Percentiles rank a stretch among this genome's conserved stretches.
phyloP scores from a whole-genome alignment of 2,329 filamentous ascomycete genomes.

The Venturiaceae sp. region DNA sequence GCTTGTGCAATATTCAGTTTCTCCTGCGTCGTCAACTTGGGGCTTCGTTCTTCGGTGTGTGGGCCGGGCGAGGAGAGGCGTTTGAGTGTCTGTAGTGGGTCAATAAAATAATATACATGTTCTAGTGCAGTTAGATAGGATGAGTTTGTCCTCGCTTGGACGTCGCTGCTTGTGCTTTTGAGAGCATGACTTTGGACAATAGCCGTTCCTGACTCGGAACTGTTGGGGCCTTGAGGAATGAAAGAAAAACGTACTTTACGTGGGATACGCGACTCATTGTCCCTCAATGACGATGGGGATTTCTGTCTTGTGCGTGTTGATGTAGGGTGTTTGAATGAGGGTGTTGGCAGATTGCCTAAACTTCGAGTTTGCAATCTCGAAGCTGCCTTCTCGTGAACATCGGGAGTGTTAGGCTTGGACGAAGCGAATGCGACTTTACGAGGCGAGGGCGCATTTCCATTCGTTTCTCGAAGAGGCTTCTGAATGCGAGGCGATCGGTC shows the following conservation, averaged over 20 bases:
- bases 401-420: constrained; percentile 3
- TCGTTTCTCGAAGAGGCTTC: constrained; percentile 23
- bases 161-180: background rate
- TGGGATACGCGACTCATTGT: constrained; percentile 19
- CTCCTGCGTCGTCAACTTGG: constrained; percentile 34
- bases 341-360: background rate
- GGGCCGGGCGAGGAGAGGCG: constrained; percentile 25
- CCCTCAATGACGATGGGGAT: background rate
- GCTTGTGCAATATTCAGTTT: constrained; percentile 34
- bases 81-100: constrained; percentile 24
- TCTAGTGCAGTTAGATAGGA: background rate
- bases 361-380: background rate
- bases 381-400: background rate
- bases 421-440: constrained; percentile 26
- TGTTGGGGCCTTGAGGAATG: background rate
- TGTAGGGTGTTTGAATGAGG: background rate
- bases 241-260: constrained; percentile 24
- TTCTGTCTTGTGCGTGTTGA: background rate
- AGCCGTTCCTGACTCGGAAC: background rate
- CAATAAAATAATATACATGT: constrained; percentile 12
- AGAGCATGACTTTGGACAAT: background rate
- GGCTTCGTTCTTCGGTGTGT: constrained; percentile 26
- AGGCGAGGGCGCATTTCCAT: constrained; percentile 23
- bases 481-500: constrained; percentile 11
- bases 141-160: background rate